Conservation (phyloP, 1,284 basidiomycete species). For the Fomitopsis schrenkii region DNA sequence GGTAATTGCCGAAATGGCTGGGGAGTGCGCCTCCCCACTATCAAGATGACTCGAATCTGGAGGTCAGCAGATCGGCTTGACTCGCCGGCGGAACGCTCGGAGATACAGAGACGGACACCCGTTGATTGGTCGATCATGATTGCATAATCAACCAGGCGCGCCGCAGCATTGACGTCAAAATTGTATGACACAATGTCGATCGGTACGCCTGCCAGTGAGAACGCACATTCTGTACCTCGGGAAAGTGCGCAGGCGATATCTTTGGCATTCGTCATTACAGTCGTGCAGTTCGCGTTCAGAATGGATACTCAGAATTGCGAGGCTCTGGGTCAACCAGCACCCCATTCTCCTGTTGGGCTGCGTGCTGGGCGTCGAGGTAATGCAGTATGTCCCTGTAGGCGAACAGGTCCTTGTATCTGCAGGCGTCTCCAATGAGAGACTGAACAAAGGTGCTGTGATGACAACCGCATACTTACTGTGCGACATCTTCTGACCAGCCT, state of each 20-base stretch:
- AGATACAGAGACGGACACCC: background rate
- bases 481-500: constrained; percentile 68
- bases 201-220: too few relatives aligned
- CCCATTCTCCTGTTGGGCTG: constrained; percentile 28
- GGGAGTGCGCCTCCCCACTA: too few relatives aligned
- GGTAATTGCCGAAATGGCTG: too few relatives aligned
- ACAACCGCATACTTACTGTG: constrained; percentile 25
- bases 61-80: background rate
- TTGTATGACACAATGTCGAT: too few relatives aligned
- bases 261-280: background rate
- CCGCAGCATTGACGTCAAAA: too few relatives aligned
- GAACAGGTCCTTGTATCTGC: constrained; percentile 54
- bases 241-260: background rate
- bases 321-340: constrained; percentile 8
- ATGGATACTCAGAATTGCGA: constrained; percentile 14
- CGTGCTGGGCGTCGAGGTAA: constrained; percentile 45
- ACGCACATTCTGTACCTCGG: too few relatives aligned
- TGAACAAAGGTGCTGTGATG: background rate
- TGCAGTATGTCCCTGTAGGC: constrained; percentile 44
- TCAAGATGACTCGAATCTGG: background rate
- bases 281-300: constrained; percentile 2
- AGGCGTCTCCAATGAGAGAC: too few relatives aligned
- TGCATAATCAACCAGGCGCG: too few relatives aligned
- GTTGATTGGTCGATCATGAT: background rate
- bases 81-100: background rate